Evolutionary conservation across 1,284 basidiomycete genomes (phyloP).

Genomic region (Leccinum griseonigrum): DNA sequence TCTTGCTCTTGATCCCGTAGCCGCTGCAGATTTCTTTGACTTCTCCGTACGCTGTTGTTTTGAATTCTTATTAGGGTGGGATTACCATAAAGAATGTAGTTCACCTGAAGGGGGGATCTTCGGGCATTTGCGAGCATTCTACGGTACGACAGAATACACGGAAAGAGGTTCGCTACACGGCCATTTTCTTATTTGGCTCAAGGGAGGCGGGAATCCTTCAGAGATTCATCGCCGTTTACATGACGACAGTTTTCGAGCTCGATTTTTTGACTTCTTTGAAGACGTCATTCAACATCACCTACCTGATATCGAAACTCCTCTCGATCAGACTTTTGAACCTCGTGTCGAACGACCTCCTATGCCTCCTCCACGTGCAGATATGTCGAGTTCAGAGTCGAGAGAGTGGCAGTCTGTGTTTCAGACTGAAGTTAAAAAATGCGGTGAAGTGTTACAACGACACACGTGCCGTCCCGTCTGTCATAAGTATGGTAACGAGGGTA

Average conservation of each 20-base stretch:
- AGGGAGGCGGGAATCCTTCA: not conserved
- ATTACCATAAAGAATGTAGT: not conserved
- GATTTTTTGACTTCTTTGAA: conserved; percentile 14
- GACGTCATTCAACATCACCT: conserved; percentile 11
- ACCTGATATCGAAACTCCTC: conserved; percentile 1
- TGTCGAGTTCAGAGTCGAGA: not conserved
- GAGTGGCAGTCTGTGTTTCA: not conserved
- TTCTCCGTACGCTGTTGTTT: conserved; percentile 10
- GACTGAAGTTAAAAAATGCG: conserved; percentile 9
- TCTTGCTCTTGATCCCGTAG: conserved; percentile 10
- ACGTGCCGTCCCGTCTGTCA: not conserved
- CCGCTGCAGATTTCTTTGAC: conserved; percentile 7
- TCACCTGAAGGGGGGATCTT: not conserved
- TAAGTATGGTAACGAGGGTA: not conserved
- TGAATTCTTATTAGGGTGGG: conserved; percentile 8
- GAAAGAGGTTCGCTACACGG: conserved; percentile 11
- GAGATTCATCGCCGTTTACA: not conserved
- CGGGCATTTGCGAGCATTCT: conserved; percentile 8
- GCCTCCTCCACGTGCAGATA: not conserved
- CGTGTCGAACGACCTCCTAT: not conserved
- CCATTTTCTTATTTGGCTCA: conserved; percentile 15
- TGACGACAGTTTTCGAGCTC: not conserved
- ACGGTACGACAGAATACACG: conserved; percentile 12
- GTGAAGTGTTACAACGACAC: conserved; percentile 10
- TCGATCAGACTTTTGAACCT: conserved; percentile 7